Evolutionary conservation across 2,329 filamentous ascomycete genomes (phyloP).

Genomic region (Hymenoscyphus albidus): DNA sequence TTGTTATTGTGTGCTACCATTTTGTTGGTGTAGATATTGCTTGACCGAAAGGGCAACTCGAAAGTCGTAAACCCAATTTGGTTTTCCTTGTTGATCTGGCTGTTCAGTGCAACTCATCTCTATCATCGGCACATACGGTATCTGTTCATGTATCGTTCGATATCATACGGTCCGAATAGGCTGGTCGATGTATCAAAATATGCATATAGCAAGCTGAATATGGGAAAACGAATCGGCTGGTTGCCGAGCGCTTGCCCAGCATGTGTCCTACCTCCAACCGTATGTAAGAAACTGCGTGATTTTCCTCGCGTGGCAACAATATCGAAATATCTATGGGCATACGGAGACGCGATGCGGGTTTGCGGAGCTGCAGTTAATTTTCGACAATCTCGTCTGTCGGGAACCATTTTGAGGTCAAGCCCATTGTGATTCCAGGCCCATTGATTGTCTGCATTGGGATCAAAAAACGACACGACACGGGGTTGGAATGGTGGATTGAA

Average conservation of each 20-base stretch:
- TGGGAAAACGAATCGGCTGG: not conserved
- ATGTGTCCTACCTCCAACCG: not conserved
- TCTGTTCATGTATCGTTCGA: not conserved
- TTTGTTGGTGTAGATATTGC: not conserved
- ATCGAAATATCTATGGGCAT: not conserved
- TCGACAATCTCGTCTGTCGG: not conserved
- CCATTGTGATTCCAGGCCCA: not conserved
- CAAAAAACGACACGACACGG: not conserved
- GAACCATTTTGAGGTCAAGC: not conserved
- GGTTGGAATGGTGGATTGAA: not conserved
- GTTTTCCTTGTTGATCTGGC: not conserved
- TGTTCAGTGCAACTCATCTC: not conserved
- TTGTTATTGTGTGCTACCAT: too few relatives aligned
- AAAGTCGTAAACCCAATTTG: not conserved
- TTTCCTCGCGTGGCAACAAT: not conserved
- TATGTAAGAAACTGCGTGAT: not conserved
- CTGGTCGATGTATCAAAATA: not conserved
- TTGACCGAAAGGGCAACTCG: not conserved
- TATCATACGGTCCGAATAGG: not conserved
- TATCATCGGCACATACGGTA: not conserved
- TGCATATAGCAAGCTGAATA: not conserved
- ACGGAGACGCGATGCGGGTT: not conserved
- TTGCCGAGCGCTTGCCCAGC: not conserved
- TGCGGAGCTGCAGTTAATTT: not conserved
- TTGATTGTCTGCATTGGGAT: not conserved